Evolutionary conservation across 805 yeast species (phyloP), one percentile per base, ranked within the genome.

Genomic region (Teunomyces cretensis): DNA sequence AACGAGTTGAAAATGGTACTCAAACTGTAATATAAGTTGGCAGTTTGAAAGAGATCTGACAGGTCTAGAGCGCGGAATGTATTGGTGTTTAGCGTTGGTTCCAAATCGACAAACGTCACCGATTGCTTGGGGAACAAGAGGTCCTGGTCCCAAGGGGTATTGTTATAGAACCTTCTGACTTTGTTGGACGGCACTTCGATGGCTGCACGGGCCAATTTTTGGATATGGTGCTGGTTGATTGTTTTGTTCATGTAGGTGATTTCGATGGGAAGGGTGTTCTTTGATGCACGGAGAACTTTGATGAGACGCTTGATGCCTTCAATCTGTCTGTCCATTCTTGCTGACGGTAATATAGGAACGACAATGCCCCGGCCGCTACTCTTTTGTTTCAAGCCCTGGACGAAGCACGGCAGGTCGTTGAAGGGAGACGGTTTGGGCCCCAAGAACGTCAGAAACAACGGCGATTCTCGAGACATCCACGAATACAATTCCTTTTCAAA

Each of bases 1-100:
- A 68, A 70, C 0, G 70, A 57, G 43, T 59, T 60, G 55, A 67
- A 67, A 9, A 70, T 48, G 9, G 70, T 61, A 8, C 65, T 45
- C 35, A 51, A 31, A 17, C 51, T 44, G 16, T 57, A 40, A 33
- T 56, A 56, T 14, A 51, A 54, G n/a, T 39, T 35, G 8, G 44
- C 27, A 15, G 24, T 33, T 16, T 35, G 33, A 35, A 33, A 15
- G 32, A 35, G 26, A 30, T 30, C 26, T 9, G 22, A 7, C 14
- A 8, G 7, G 9, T 7, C 31, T 6, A 37, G 14, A 12, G 16
- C 22, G 5, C 32, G 32, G 9, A 15, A 22, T 9, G n/a, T 14
- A 6, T 54, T 48, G 26, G 50, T 51, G 35, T 49, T 50, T 13
- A 59, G 19, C 4, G 49, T 57, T 2, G 54, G 48, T 2, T 49